A percentile compares a stretch with the other conserved stretches of the same genome.
Conservation (phyloP, 352 stramenopile species). For the Globisporangium acanthophoron region DNA sequence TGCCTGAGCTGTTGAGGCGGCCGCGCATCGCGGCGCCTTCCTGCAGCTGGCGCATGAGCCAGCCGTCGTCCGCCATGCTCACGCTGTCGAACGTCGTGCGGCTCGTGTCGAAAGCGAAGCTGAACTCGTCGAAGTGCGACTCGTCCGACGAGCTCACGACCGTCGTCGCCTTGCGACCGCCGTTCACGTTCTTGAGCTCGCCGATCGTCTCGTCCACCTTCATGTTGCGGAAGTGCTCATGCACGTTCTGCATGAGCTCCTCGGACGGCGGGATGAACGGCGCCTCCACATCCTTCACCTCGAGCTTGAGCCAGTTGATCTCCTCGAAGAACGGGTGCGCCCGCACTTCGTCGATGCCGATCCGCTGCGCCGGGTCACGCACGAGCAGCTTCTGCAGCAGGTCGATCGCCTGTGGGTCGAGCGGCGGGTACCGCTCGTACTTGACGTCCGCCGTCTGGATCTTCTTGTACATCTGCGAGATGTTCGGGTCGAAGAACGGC, state of each 20-base stretch:
- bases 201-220: constrained; percentile 81
- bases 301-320: constrained; percentile 69
- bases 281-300: constrained; percentile 75
- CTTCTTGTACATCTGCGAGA: constrained; percentile 87
- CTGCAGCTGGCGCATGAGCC: constrained; percentile 73
- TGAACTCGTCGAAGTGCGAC: constrained; percentile 86
- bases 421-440: constrained; percentile 61
- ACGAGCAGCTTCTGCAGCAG: constrained; percentile 74
- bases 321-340: constrained; percentile 60
- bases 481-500: constrained; percentile 84
- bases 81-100: constrained; percentile 71
- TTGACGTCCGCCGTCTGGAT: constrained; percentile 85
- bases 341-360: constrained; percentile 54
- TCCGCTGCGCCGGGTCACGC: constrained; percentile 62
- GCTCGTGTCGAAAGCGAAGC: constrained; percentile 79
- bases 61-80: constrained; percentile 81
- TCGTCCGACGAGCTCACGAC: constrained; percentile 34
- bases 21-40: constrained; percentile 73
- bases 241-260: constrained; percentile 84
- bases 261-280: constrained; percentile 77
- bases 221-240: constrained; percentile 88
- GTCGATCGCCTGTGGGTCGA: constrained; percentile 64
- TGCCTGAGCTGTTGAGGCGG: constrained; percentile 56
- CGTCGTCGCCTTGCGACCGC: constrained; percentile 47
- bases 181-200: constrained; percentile 55